Evolutionary conservation across 164 flowering plant genomes (phyloP), one percentile per base, ranked within the genome.

Genomic region (Magnolia officinalis): DNA sequence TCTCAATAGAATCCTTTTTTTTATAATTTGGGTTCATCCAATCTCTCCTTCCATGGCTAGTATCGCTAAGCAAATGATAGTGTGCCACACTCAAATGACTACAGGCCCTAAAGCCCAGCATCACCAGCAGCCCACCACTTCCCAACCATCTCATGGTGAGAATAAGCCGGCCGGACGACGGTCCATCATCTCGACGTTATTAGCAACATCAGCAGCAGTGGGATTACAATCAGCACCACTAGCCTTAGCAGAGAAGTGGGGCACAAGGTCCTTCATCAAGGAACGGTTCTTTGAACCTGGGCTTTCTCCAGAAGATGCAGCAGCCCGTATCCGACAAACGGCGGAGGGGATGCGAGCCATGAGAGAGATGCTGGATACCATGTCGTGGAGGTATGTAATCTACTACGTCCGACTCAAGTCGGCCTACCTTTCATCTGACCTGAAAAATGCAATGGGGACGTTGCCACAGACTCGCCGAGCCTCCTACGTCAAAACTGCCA

Each of bases 341-440:
- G 88, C 95, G 0, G 90, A 95, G 76, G 97, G 98, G 20, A 77
- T 95, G 23, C 95, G 88, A 70, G 83, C 88, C 77, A 73, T 93
- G 45, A 86, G 95, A 77, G 82, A 86, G n/a, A 95, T 95, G 98
- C 23, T 95, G 74, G 97, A 95, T 24, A 88, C 84, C 49, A 87
- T 85, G 93, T 84, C 97, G 0, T 93, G 97, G 94, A 92, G 91
- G 88, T 91, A 91, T 81, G 90, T 90, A 65, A 78, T 90, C 49
- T 89, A 86, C 76, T 93, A 95, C 83, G 90, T 93, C 70, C 80
- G 98, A 0, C 70, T 89, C 5, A 95, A 93, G 76, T 59, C 76
- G 2, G 80, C 96, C 2, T 95, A 95, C 79, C 94, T 95, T 26
- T 74, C 81, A 9, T 88, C 89, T 75, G 98, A 94, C 68, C 75